Conservation (phyloP, 2,329 filamentous ascomycete genomes). For the Gliomastix tumulicola region DNA sequence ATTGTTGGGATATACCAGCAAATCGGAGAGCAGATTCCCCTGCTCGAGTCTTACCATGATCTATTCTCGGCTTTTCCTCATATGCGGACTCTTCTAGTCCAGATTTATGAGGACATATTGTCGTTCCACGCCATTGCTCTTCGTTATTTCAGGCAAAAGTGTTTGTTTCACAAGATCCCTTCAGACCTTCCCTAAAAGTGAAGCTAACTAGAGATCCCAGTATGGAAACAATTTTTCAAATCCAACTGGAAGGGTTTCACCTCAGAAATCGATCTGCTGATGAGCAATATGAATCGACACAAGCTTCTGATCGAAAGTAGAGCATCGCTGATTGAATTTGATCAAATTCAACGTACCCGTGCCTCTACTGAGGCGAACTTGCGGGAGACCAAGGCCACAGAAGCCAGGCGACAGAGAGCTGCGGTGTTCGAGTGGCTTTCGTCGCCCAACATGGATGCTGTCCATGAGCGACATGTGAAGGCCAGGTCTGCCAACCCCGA, state of each 20-base stretch:
- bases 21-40: conserved; percentile 1
- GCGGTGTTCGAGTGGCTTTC: too few relatives aligned
- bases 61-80: background rate
- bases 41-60: background rate
- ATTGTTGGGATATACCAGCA: too few relatives aligned
- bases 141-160: background rate
- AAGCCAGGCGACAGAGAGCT: too few relatives aligned
- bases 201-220: too few relatives aligned
- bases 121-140: background rate
- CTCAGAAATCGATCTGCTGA: background rate
- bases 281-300: background rate
- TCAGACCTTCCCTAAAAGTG: too few relatives aligned
- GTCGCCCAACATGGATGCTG: too few relatives aligned
- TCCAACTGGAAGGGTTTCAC: conserved; percentile 1
- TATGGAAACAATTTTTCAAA: background rate
- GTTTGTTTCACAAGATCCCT: too few relatives aligned
- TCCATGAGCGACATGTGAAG: too few relatives aligned
- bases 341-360: too few relatives aligned
- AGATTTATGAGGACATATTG: conserved; percentile 1
- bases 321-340: background rate
- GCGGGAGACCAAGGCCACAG: too few relatives aligned
- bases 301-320: background rate
- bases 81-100: background rate
- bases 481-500: too few relatives aligned
- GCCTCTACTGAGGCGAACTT: too few relatives aligned